Conservation (phyloP, 1,284 basidiomycete genomes). For the Chondrostereum purpureum region DNA sequence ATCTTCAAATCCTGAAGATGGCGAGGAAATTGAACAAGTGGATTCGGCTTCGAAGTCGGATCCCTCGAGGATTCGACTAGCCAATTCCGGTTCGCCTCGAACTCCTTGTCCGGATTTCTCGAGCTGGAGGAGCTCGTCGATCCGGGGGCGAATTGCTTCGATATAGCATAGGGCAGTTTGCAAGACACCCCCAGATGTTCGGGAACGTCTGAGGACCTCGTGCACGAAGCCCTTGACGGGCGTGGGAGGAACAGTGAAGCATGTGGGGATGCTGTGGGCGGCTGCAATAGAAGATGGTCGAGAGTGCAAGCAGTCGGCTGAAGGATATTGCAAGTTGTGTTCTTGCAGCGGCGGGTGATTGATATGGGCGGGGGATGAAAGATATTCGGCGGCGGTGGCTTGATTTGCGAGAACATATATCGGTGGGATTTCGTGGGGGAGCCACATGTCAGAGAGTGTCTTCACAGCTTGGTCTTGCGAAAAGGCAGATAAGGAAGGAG, state of each 20-base stretch:
- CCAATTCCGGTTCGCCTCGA: conserved; percentile 33
- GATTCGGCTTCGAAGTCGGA: conserved; percentile 34
- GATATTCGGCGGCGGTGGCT: conserved; percentile 7
- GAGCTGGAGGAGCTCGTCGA: conserved; percentile 50
- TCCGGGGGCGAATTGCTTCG: conserved; percentile 61
- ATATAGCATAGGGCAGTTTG: conserved; percentile 77
- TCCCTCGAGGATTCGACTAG: conserved; percentile 38
- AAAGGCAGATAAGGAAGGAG: conserved; percentile 11
- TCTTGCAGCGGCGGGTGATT: conserved; percentile 15
- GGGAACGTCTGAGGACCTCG: conserved; percentile 69
- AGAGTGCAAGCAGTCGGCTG: no score
- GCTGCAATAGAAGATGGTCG: no score
- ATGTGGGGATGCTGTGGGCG: no score
- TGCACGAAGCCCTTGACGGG: conserved; percentile 70
- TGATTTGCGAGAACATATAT: conserved; percentile 43
- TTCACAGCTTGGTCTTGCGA: conserved; percentile 68
- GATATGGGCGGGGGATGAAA: neutral
- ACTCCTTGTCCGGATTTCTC: conserved; percentile 38
- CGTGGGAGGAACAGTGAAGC: conserved; percentile 31
- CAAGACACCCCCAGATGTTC: conserved; percentile 67
- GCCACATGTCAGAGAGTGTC: conserved; percentile 70
- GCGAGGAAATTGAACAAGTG: conserved; percentile 18
- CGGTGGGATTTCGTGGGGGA: conserved; percentile 58
- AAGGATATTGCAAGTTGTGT: conserved; percentile 42
- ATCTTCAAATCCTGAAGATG: conserved; percentile 19